These are phyloP conservation scores for Inga laurina DNA, from an alignment of 306 rosid species.

Conservation along the genomic window DNA sequence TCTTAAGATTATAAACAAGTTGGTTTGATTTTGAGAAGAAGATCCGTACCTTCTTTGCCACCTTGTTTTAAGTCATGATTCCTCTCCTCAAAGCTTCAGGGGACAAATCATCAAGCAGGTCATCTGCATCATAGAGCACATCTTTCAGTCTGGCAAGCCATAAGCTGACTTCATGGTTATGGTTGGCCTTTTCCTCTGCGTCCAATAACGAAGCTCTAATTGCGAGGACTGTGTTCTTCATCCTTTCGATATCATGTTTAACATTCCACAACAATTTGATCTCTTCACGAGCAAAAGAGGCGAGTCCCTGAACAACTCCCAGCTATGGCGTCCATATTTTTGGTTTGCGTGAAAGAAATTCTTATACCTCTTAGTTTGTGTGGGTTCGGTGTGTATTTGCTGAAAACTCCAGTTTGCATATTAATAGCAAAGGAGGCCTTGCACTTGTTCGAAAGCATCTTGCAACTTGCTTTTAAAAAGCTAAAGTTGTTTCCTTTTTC, in stretches of 20 bases:
- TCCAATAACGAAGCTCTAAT: slow-evolving; percentile 34
- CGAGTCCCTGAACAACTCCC: slow-evolving; percentile 12
- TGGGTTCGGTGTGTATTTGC: not conserved
- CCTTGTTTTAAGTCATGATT: not conserved
- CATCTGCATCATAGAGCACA: slow-evolving; percentile 26
- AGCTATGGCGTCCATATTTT: slow-evolving; percentile 36
- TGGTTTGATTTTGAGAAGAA: slow-evolving; percentile 33
- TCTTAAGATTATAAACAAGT: slow-evolving; percentile 1
- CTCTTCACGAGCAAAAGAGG: slow-evolving; percentile 1
- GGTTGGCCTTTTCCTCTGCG: slow-evolving; percentile 28
- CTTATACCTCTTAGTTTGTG: not conserved
- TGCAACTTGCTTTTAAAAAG: not conserved
- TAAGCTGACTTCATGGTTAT: slow-evolving; percentile 1
- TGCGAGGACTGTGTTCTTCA: slow-evolving; percentile 1
- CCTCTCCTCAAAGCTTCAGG: slow-evolving; percentile 23
- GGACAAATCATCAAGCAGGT: not conserved
- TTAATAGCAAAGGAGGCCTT: not conserved
- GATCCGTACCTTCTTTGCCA: not conserved
- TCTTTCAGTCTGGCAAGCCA: slow-evolving; percentile 41
- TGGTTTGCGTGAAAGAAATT: not conserved
- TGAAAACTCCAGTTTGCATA: not conserved
- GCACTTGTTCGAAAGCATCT: not conserved
- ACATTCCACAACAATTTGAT: slow-evolving; percentile 22
- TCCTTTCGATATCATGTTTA: slow-evolving; percentile 9
- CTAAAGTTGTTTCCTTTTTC: not conserved